phyloP scores from a whole-genome alignment of 2,329 filamentous ascomycete genomes.

The Fusarium stilboides region DNA sequence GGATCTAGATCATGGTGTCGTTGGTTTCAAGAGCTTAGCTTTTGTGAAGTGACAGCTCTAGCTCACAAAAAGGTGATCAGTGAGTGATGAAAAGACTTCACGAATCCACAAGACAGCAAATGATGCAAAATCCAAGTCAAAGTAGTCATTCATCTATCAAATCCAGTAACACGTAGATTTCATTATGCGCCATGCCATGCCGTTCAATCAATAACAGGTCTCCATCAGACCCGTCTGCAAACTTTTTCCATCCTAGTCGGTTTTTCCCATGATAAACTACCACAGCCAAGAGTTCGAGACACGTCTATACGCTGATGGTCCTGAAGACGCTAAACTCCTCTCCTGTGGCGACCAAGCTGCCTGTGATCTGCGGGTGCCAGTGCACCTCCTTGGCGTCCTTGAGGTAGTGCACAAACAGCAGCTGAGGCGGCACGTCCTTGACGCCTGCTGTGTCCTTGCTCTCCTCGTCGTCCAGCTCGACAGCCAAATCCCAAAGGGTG shows the following conservation, averaged over 20 bases:
- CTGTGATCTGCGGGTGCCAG: constrained; percentile 97
- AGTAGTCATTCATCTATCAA: constrained; percentile 41
- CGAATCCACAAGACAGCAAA: neutral
- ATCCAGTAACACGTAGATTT: constrained; percentile 36
- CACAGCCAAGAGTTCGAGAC: neutral
- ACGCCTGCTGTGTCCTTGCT: constrained; percentile 89
- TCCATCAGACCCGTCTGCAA: constrained; percentile 26
- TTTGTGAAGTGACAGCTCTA: neutral
- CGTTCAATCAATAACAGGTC: constrained; percentile 44
- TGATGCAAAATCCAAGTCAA: constrained; percentile 4
- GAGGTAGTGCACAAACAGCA: constrained; percentile 97
- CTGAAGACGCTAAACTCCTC: constrained; percentile 90
- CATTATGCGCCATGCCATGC: constrained; percentile 46
- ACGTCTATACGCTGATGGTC: constrained; percentile 81
- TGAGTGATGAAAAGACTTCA: neutral
- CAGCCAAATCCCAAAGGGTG: constrained; percentile 95
- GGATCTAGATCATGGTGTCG: neutral
- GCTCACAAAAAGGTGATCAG: neutral
- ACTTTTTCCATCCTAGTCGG: constrained; percentile 33
- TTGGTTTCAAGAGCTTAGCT: neutral
- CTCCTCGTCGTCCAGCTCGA: constrained; percentile 97
- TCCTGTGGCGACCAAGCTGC: constrained; percentile 89
- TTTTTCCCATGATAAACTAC: neutral
- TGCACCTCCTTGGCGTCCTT: constrained; percentile 95
- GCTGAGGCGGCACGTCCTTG: constrained; percentile 91